Conservation (phyloP, 495 filamentous ascomycete genomes). For the Polyplosphaeria fusca region DNA sequence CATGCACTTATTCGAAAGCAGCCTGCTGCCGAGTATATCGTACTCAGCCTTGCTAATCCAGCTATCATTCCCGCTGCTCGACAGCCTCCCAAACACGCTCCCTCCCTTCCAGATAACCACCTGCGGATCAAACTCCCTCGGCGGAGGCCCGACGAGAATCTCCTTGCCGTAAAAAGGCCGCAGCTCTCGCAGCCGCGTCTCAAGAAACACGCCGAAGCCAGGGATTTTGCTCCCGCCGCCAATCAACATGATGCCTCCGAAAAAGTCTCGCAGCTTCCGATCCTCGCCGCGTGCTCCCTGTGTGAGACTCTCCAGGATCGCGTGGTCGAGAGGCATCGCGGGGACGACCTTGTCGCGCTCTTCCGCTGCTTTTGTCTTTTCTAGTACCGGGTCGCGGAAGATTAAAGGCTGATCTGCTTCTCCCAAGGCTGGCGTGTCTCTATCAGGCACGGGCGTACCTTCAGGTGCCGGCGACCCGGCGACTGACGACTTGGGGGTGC, state of each 20-base stretch:
- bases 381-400: constrained; percentile 31
- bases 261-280: constrained; percentile 84
- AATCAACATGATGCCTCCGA: constrained; percentile 92
- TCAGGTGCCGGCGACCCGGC: constrained; percentile 86
- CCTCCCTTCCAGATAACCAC: constrained; percentile 97
- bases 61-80: constrained; percentile 73
- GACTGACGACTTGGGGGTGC: constrained; percentile 76
- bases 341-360: constrained; percentile 82
- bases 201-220: constrained; percentile 70
- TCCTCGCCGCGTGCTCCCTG: constrained; percentile 87
- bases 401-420: constrained; percentile 40
- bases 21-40: constrained; percentile 74
- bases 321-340: constrained; percentile 75
- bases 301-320: constrained; percentile 81
- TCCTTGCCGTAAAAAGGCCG: constrained; percentile 71
- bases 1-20: constrained; percentile 83
- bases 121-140: constrained; percentile 88
- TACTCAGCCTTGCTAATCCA: constrained; percentile 90
- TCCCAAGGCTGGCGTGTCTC: constrained; percentile 55
- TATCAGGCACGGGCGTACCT: constrained; percentile 46
- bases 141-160: constrained; percentile 83
- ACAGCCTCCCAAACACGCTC: constrained; percentile 92
- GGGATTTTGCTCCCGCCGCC: constrained; percentile 82
- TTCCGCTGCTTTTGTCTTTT: constrained; percentile 48
- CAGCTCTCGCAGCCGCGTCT: constrained; percentile 69